A percentile compares a stretch with the other conserved stretches of the same genome.
Evolutionary conservation across 75 land plant species (phyloP).

Genomic region (Sequoia sempervirens): DNA sequence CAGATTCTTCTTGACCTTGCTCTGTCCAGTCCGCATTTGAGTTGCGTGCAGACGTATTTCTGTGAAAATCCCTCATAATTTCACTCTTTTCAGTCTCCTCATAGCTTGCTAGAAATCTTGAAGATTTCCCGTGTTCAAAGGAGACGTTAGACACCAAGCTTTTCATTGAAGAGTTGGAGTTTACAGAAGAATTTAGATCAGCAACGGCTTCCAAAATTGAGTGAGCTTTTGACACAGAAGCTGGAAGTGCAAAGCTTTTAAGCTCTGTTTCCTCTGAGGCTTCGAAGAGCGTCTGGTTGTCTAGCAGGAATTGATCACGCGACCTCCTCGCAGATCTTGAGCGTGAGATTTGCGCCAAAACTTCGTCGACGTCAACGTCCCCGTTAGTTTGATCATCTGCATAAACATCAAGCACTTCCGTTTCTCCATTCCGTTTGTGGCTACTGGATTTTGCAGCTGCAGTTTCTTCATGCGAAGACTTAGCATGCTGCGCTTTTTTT

Average conservation of each 20-base stretch:
- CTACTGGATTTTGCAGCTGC: not conserved
- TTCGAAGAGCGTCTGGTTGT: conserved; percentile 5
- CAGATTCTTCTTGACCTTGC: conserved; percentile 9
- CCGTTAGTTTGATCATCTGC: not conserved
- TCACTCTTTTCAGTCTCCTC: conserved; percentile 1
- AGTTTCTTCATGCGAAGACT: not conserved
- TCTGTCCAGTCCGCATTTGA: conserved; percentile 10
- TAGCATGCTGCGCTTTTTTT: not conserved
- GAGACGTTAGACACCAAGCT: not conserved
- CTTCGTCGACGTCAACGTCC: not conserved
- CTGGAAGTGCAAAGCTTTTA: conserved; percentile 35
- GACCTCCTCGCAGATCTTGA: conserved; percentile 37
- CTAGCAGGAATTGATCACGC: conserved; percentile 32
- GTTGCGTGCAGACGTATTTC: not conserved
- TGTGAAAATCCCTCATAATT: not conserved
- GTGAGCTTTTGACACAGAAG: conserved; percentile 57
- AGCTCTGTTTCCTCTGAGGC: not conserved
- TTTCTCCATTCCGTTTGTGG: not conserved
- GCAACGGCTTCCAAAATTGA: conserved; percentile 75
- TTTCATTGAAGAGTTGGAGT: conserved; percentile 23
- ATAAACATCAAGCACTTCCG: conserved; percentile 1
- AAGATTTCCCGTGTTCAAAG: not conserved
- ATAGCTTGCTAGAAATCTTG: not conserved
- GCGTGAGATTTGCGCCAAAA: conserved; percentile 1
- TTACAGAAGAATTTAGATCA: conserved; percentile 53